A percentile compares a stretch with the other conserved stretches of the same genome.
These are phyloP conservation scores for Scedosporium boydii DNA, from an alignment of 2,329 filamentous ascomycete species.

Conservation along the genomic window DNA sequence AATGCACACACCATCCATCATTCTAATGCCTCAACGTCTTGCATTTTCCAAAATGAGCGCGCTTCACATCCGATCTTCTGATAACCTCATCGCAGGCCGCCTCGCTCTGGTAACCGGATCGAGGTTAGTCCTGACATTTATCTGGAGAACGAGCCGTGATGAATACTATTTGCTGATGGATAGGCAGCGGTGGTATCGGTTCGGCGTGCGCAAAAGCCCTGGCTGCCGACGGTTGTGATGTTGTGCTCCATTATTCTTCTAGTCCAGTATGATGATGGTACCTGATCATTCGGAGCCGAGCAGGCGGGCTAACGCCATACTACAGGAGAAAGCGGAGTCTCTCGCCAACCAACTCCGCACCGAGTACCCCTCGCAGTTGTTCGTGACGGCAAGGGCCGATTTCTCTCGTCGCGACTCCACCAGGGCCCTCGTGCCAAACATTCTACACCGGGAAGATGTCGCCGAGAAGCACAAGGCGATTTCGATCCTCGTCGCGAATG, in stretches of 20 bases:
- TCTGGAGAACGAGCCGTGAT: neutral
- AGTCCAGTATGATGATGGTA: constrained; percentile 17
- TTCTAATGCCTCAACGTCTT: too few relatives aligned
- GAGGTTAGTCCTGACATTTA: constrained; percentile 14
- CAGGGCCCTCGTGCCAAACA: constrained; percentile 13
- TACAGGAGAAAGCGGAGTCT: neutral
- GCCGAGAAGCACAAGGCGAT: constrained; percentile 17
- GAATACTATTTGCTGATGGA: neutral
- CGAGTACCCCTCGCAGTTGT: constrained; percentile 18
- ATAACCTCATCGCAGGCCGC: constrained; percentile 17
- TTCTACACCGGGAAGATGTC: constrained; percentile 12
- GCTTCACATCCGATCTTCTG: constrained; percentile 12
- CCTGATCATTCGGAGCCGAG: neutral
- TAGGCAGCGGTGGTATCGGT: constrained; percentile 23
- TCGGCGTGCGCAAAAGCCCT: constrained; percentile 20
- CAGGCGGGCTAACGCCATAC: neutral
- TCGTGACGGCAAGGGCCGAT: constrained; percentile 17
- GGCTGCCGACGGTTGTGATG: constrained; percentile 24
- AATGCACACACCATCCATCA: too few relatives aligned
- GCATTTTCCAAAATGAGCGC: neutral
- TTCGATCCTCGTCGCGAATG: constrained; percentile 22
- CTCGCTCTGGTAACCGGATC: constrained; percentile 24
- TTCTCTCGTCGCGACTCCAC: constrained; percentile 17
- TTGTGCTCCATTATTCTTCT: constrained; percentile 23
- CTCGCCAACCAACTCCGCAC: neutral